A percentile compares a stretch with the other conserved stretches of the same genome.
Evolutionary conservation across 306 rosid genomes (phyloP).

Genomic region (Cucurbita moschata): DNA sequence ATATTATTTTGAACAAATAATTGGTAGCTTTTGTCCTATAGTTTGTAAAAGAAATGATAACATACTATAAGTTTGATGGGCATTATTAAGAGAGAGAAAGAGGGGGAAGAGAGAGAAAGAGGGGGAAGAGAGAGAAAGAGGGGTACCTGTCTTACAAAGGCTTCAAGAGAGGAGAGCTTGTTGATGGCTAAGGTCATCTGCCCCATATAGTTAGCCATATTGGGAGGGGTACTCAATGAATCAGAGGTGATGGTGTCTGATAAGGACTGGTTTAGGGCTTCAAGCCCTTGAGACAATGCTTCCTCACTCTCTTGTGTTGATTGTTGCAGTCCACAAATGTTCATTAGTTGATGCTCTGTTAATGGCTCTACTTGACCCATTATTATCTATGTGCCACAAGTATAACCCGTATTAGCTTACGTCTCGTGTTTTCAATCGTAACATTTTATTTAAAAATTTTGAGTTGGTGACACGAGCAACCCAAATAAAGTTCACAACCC

Average conservation of each 20-base stretch:
- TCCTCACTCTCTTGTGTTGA: conserved; percentile 77
- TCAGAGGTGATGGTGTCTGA: conserved; percentile 64
- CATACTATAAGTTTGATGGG: background rate
- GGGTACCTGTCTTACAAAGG: conserved; percentile 78
- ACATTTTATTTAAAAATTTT: too few species aligned
- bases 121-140: background rate
- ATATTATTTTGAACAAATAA: too few species aligned
- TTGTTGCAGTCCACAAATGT: conserved; percentile 76
- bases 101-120: background rate
- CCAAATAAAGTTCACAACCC: too few species aligned
- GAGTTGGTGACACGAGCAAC: too few species aligned
- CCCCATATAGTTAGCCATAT: conserved; percentile 89
- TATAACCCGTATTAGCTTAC: background rate
- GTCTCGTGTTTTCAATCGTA: background rate
- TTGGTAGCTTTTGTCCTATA: background rate
- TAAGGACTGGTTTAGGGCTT: conserved; percentile 63
- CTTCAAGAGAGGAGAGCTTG: conserved; percentile 80
- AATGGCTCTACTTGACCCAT: conserved; percentile 68
- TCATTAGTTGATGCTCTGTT: conserved; percentile 82
- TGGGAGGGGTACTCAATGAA: conserved; percentile 56
- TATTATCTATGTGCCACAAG: conserved; percentile 25
- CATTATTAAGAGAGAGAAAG: background rate
- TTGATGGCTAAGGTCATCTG: conserved; percentile 88
- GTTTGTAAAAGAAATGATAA: background rate
- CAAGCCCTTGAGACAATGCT: conserved; percentile 77